Conservation (phyloP, 2,329 filamentous ascomycete species). For the Fusarium hainanense region DNA sequence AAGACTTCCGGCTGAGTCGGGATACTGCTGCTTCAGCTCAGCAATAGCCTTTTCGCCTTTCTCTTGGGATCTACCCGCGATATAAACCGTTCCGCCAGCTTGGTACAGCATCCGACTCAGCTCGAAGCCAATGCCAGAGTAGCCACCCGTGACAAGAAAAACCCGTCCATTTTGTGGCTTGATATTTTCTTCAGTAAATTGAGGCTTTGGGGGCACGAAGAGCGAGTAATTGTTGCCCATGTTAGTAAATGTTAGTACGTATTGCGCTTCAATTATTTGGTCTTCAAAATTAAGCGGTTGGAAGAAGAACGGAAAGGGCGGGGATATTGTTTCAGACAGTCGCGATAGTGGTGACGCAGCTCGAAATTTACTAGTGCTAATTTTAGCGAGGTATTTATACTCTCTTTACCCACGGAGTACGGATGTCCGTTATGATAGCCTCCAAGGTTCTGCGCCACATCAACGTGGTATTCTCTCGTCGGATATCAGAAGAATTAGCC, state of each 20-base stretch:
- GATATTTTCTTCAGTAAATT: constrained; percentile 12
- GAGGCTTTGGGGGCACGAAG: constrained; percentile 12
- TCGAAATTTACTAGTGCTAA: not conserved
- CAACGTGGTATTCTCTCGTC: not conserved
- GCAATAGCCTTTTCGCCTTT: constrained; percentile 12
- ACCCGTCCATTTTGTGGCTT: not conserved
- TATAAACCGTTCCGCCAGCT: constrained; percentile 21
- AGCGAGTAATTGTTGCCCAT: constrained; percentile 25
- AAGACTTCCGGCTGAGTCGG: not conserved
- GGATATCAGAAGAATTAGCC: too few relatives aligned
- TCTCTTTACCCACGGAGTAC: not conserved
- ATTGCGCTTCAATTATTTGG: not conserved
- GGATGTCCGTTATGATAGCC: not conserved
- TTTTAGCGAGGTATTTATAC: not conserved
- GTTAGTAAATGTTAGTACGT: not conserved
- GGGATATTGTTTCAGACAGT: not conserved
- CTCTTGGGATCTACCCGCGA: constrained; percentile 30
- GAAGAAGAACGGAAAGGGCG: not conserved
- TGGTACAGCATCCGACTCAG: constrained; percentile 23
- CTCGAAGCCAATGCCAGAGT: constrained; percentile 33
- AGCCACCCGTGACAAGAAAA: constrained; percentile 35
- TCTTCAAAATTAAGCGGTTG: not conserved
- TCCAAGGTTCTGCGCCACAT: not conserved
- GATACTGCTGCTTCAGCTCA: not conserved
- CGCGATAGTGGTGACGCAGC: not conserved